Conservation (phyloP, 306 rosid species). For the Quercus dentata region DNA sequence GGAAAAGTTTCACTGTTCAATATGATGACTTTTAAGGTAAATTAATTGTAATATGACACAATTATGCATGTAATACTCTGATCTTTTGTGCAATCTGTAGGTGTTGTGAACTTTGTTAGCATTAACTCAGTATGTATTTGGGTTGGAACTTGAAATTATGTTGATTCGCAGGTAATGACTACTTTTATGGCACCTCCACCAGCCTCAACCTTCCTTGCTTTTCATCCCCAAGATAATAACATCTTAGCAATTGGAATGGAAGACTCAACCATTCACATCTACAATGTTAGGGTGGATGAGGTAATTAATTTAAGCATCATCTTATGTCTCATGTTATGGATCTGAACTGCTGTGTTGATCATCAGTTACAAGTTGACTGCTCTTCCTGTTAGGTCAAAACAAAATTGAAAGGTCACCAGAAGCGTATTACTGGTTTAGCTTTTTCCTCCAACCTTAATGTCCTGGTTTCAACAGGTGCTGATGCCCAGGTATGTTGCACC, state of each 20-base stretch:
- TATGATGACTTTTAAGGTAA: constrained; percentile 82
- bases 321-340: neutral
- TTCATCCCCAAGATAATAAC: constrained; percentile 90
- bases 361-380: neutral
- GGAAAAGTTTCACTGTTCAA: constrained; percentile 82
- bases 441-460: constrained; percentile 68
- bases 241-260: constrained; percentile 92
- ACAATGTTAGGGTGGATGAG: constrained; percentile 79
- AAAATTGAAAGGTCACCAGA: constrained; percentile 75
- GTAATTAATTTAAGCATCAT: constrained; percentile 29
- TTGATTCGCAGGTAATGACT: constrained; percentile 68
- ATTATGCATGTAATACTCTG: neutral
- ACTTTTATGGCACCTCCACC: constrained; percentile 82
- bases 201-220: constrained; percentile 72
- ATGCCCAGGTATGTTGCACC: constrained; percentile 63
- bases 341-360: constrained; percentile 10
- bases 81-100: neutral
- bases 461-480: constrained; percentile 81
- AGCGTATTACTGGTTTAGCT: constrained; percentile 76
- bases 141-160: neutral
- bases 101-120: neutral
- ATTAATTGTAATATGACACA: neutral
- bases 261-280: constrained; percentile 81
- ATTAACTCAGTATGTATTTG: neutral
- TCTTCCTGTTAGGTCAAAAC: constrained; percentile 58